Conservation (phyloP, 176 grass and related monocot species). For the Pharus latifolius region DNA sequence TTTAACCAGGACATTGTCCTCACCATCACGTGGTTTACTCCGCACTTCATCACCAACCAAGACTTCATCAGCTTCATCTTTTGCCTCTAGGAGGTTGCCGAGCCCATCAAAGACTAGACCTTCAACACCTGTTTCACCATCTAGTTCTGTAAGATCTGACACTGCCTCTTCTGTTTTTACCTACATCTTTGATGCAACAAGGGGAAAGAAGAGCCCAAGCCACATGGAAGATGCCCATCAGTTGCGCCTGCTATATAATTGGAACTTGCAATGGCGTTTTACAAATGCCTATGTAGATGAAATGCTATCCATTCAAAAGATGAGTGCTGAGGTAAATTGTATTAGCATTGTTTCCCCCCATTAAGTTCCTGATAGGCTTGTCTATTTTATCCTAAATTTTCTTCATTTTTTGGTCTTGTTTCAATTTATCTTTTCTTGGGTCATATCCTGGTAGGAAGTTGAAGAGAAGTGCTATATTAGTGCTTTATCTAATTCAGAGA, state of each 20-base stretch:
- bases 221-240: slow-evolving; percentile 83
- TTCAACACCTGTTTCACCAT: slow-evolving; percentile 69
- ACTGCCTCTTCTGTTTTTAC: slow-evolving; percentile 48
- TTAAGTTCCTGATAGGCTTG: not conserved
- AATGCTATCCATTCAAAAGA: slow-evolving; percentile 67
- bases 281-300: slow-evolving; percentile 76
- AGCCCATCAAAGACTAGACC: slow-evolving; percentile 73
- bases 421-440: no score
- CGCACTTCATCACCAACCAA: slow-evolving; percentile 53
- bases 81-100: slow-evolving; percentile 42
- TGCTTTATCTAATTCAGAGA: not conserved
- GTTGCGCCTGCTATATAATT: slow-evolving; percentile 67
- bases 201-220: slow-evolving; percentile 57
- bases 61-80: slow-evolving; percentile 22
- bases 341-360: not conserved
- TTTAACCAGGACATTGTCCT: slow-evolving; percentile 48
- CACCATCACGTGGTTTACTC: slow-evolving; percentile 34
- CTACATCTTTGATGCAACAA: slow-evolving; percentile 57
- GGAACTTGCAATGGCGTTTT: slow-evolving; percentile 81
- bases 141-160: slow-evolving; percentile 58
- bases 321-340: slow-evolving; percentile 67
- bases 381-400: not conserved
- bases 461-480: not conserved
- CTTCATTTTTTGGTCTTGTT: no score
- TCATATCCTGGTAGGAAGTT: not conserved